These are phyloP conservation scores for Cnidoscolus chayamansa DNA, from an alignment of 441 rosid species.

Conservation along the genomic window DNA sequence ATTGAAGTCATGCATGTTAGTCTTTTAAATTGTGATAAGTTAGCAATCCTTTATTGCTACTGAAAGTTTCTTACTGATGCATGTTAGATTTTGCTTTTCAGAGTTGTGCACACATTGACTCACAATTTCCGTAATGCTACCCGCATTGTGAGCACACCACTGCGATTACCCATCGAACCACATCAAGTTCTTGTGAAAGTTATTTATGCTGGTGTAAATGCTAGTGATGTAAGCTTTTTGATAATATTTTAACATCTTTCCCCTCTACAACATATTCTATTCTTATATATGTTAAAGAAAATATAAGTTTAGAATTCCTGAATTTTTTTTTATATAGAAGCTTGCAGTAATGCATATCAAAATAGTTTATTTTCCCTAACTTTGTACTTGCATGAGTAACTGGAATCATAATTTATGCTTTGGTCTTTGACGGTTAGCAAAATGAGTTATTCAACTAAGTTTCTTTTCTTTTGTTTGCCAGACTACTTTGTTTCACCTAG, in stretches of 20 bases:
- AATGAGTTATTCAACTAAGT: background rate
- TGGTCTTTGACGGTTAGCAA: background rate
- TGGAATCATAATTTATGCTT: background rate
- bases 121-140: conserved; percentile 92
- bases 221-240: conserved; percentile 89
- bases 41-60: background rate
- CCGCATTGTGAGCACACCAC: conserved; percentile 41
- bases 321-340: background rate
- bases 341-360: conserved; percentile 4
- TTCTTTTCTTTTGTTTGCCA: background rate
- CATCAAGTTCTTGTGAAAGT: conserved; percentile 77
- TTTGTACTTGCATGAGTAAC: background rate
- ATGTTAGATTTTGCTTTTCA: conserved; percentile 41
- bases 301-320: conserved; percentile 6
- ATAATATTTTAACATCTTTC: background rate
- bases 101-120: conserved; percentile 81
- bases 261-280: background rate
- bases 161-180: conserved; percentile 64
- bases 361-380: background rate
- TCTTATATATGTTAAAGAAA: background rate
- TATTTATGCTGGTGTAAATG: conserved; percentile 92
- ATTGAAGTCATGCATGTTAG: background rate
- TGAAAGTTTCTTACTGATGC: conserved; percentile 17
- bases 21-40: background rate
- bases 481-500: background rate